Percentiles rank a stretch among this genome's conserved stretches.
Evolutionary conservation across 2,329 filamentous ascomycete species (phyloP).

Genomic region (Aspergillus texensis): DNA sequence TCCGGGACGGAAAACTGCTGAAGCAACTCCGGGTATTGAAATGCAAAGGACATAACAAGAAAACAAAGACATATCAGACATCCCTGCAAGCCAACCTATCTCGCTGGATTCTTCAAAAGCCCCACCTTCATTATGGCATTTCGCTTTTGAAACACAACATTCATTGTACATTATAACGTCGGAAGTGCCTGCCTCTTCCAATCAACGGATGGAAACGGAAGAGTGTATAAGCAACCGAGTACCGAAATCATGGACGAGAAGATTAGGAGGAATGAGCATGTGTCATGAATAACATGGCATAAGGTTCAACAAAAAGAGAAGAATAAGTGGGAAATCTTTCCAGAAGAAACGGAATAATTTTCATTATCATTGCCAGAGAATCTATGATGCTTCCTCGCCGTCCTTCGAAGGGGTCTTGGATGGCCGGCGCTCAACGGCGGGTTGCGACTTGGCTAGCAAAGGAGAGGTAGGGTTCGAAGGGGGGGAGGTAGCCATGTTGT

Average conservation of each 20-base stretch:
- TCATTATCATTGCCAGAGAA: slow-evolving; percentile 42
- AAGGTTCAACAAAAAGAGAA: slow-evolving; percentile 18
- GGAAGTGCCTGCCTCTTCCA: slow-evolving; percentile 15
- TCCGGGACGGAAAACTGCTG: slow-evolving; percentile 13
- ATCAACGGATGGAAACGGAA: slow-evolving; percentile 11
- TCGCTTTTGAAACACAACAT: slow-evolving; percentile 13
- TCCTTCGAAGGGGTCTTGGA: slow-evolving; percentile 48
- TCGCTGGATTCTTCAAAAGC: slow-evolving; percentile 20
- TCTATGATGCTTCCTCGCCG: slow-evolving; percentile 44
- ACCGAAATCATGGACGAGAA: slow-evolving; percentile 28
- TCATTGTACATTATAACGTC: slow-evolving; percentile 27
- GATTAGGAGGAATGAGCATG: slow-evolving; percentile 24
- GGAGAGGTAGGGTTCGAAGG: slow-evolving; percentile 53
- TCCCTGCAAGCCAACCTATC: slow-evolving; percentile 19
- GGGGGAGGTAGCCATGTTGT: slow-evolving; percentile 51
- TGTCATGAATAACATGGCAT: slow-evolving; percentile 18
- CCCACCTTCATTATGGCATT: slow-evolving; percentile 13
- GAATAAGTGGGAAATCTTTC: slow-evolving; percentile 35
- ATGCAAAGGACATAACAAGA: slow-evolving; percentile 18
- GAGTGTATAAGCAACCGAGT: slow-evolving; percentile 20
- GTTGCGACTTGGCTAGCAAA: slow-evolving; percentile 49
- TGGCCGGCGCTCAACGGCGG: slow-evolving; percentile 46
- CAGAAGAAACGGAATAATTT: slow-evolving; percentile 37
- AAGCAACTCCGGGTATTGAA: slow-evolving; percentile 32
- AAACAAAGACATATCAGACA: slow-evolving; percentile 13